Conservation (phyloP, 768 basidiomycete species). For the Serendipita sp. region DNA sequence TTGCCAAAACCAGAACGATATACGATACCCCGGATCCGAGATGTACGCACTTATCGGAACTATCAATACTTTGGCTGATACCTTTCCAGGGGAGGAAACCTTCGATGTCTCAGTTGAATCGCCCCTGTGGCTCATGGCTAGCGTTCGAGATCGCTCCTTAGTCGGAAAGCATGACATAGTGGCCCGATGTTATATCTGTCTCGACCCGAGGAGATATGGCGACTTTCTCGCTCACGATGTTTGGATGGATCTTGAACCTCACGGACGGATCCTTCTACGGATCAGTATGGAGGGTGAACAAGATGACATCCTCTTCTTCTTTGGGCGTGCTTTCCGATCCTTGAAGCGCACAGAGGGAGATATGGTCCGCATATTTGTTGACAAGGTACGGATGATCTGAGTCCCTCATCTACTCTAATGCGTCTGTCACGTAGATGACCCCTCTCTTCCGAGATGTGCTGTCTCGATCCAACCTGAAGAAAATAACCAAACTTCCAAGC, state of each 20-base stretch:
- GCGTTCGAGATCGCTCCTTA: slow-evolving; percentile 75
- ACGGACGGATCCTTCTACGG: slow-evolving; percentile 69
- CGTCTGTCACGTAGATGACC: slow-evolving; percentile 48
- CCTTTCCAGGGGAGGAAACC: slow-evolving; percentile 74
- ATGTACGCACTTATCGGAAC: slow-evolving; percentile 36
- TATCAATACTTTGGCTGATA: slow-evolving; percentile 8
- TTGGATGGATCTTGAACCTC: slow-evolving; percentile 79
- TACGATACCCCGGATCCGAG: slow-evolving; percentile 82
- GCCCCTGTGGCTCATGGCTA: slow-evolving; percentile 93
- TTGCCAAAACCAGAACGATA: slow-evolving; percentile 91
- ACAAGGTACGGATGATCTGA: slow-evolving; percentile 49
- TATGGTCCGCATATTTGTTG: slow-evolving; percentile 90
- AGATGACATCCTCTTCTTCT: slow-evolving; percentile 94
- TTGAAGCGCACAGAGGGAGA: slow-evolving; percentile 86
- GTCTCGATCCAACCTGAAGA: slow-evolving; percentile 58
- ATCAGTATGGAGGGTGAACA: slow-evolving; percentile 99
- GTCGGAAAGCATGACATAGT: slow-evolving; percentile 87
- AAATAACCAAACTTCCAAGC: slow-evolving; percentile 46
- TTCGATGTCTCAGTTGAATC: slow-evolving; percentile 89
- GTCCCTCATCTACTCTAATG: neutral
- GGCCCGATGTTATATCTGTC: slow-evolving; percentile 78
- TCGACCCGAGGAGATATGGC: slow-evolving; percentile 75
- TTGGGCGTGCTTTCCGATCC: slow-evolving; percentile 86
- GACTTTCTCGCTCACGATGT: slow-evolving; percentile 84
- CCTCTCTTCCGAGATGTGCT: slow-evolving; percentile 81